A percentile compares a stretch with the other conserved stretches of the same genome.
Evolutionary conservation across 169 alveolate genomes (phyloP).

Genomic region (Cryptosporidium sp.): DNA sequence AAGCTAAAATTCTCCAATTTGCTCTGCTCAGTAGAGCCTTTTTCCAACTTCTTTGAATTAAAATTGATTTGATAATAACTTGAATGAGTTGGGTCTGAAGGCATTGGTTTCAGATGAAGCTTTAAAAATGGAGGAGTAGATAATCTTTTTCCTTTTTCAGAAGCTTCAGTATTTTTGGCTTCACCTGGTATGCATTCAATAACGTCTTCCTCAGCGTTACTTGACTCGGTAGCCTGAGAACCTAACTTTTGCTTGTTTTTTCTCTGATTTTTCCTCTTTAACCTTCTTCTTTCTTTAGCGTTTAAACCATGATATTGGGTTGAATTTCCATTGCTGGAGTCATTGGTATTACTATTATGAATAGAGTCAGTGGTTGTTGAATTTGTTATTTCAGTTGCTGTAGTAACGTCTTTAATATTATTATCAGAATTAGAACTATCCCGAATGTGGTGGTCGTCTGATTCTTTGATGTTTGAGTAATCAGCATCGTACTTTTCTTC

Average conservation of each 20-base stretch:
- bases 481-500: conserved; percentile 75
- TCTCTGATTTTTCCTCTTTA: conserved; percentile 77
- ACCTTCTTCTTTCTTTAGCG: conserved; percentile 73
- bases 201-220: not conserved
- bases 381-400: not conserved
- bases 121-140: conserved; percentile 61
- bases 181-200: not conserved
- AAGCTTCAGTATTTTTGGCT: not conserved
- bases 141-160: not conserved
- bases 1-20: conserved; percentile 16
- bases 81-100: conserved; percentile 56
- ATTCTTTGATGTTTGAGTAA: not conserved
- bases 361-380: not conserved
- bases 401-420: not conserved
- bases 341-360: not conserved
- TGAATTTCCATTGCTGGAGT: not conserved
- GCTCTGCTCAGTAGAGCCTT: not conserved
- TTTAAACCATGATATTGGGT: conserved; percentile 49
- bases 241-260: conserved; percentile 28
- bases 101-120: conserved; percentile 65
- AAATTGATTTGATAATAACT: conserved; percentile 50
- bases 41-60: conserved; percentile 1
- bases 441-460: not conserved
- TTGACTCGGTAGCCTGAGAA: conserved; percentile 4
- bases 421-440: not conserved